These are phyloP conservation scores for Cutaneotrichosporon sp. DNA, from an alignment of 1,284 basidiomycete species.

Conservation along the genomic window DNA sequence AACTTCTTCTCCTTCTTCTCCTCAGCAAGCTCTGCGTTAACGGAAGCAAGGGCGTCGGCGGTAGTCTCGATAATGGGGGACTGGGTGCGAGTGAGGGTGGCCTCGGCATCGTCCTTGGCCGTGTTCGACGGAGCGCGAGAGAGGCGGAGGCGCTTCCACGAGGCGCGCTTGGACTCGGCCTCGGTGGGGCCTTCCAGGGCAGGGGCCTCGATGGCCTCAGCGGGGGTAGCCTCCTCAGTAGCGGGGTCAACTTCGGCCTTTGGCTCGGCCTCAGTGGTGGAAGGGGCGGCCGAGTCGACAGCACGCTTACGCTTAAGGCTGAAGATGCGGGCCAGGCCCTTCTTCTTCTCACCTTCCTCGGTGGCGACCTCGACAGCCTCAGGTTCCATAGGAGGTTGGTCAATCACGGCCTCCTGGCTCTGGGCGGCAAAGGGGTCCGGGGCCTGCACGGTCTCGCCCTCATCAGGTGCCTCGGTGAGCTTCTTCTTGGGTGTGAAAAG, in stretches of 20 bases:
- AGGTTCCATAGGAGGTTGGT: too few relatives aligned
- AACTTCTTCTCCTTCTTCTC: slow-evolving; percentile 3
- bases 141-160: slow-evolving; percentile 4
- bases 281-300: background rate
- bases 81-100: background rate
- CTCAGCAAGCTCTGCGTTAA: background rate
- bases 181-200: background rate
- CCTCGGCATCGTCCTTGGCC: background rate
- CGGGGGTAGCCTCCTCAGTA: background rate
- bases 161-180: background rate
- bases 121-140: too few relatives aligned
- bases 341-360: background rate
- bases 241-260: background rate
- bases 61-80: background rate
- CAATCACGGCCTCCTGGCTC: background rate
- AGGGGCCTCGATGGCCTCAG: background rate
- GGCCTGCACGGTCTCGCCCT: background rate
- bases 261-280: background rate
- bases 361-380: background rate
- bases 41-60: background rate
- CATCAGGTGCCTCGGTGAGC: background rate
- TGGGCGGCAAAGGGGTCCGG: background rate
- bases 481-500: background rate
- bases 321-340: slow-evolving; percentile 2
- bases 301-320: slow-evolving; percentile 4